Evolutionary conservation across 2,329 filamentous ascomycete species (phyloP).

Genomic region (Hypoxylon sp.): DNA sequence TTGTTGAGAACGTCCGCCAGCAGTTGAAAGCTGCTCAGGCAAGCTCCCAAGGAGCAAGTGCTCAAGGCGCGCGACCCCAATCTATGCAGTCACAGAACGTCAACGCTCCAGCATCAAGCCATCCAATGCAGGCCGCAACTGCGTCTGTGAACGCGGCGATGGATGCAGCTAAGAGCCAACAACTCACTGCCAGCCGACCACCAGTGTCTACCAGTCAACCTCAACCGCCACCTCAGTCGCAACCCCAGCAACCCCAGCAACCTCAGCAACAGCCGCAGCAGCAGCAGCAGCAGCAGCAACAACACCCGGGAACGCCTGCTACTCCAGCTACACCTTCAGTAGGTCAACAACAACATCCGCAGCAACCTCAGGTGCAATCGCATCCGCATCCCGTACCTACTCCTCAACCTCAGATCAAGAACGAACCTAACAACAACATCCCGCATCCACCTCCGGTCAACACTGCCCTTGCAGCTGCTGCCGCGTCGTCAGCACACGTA

Average conservation of each 20-base stretch:
- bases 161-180: slow-evolving; percentile 54
- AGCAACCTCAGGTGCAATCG: slow-evolving; percentile 37
- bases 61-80: slow-evolving; percentile 50
- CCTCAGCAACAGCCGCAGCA: slow-evolving; percentile 25
- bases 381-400: slow-evolving; percentile 44
- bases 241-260: slow-evolving; percentile 27
- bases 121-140: slow-evolving; percentile 54
- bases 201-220: slow-evolving; percentile 37
- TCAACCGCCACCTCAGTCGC: slow-evolving; percentile 32
- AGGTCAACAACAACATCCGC: slow-evolving; percentile 48
- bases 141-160: slow-evolving; percentile 55
- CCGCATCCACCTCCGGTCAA: slow-evolving; percentile 64
- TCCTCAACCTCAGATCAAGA: slow-evolving; percentile 55
- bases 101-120: slow-evolving; percentile 42
- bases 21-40: slow-evolving; percentile 43
- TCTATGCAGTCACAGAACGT: slow-evolving; percentile 46
- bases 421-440: slow-evolving; percentile 53
- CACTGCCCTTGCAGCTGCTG: slow-evolving; percentile 59
- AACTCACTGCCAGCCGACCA: slow-evolving; percentile 49
- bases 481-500: slow-evolving; percentile 55
- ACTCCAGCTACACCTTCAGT: slow-evolving; percentile 48
- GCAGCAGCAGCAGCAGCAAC: slow-evolving; percentile 37
- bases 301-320: slow-evolving; percentile 47
- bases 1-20: slow-evolving; percentile 46
- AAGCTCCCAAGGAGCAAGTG: slow-evolving; percentile 32